These are phyloP conservation scores for Aeminium ludgeri DNA, from an alignment of 495 filamentous ascomycete species.

Conservation along the genomic window DNA sequence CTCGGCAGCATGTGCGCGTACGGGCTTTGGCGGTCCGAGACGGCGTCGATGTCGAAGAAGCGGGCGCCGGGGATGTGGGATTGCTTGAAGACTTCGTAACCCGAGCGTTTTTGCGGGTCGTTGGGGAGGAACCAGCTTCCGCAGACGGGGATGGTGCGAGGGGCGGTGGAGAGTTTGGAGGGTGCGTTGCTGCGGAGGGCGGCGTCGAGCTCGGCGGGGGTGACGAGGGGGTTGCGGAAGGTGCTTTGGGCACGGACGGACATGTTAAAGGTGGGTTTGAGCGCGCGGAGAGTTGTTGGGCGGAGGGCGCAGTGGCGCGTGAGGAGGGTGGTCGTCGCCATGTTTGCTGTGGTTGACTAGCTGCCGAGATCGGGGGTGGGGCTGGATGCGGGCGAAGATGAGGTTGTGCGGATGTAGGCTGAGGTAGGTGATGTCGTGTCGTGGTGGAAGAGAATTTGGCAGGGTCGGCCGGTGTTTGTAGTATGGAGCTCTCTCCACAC, in stretches of 20 bases:
- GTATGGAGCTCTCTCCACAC: too few species aligned
- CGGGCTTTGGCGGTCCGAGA: slow-evolving; percentile 70
- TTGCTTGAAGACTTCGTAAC: slow-evolving; percentile 55
- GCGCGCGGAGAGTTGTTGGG: too few species aligned
- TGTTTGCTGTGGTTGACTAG: too few species aligned
- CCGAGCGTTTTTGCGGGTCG: slow-evolving; percentile 56
- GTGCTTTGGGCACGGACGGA: slow-evolving; percentile 21
- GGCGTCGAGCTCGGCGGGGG: slow-evolving; percentile 60
- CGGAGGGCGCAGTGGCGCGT: too few species aligned
- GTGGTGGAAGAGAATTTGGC: too few species aligned
- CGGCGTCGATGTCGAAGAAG: slow-evolving; percentile 91
- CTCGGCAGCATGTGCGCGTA: slow-evolving; percentile 96
- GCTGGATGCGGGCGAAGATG: too few species aligned
- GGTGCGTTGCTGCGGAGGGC: slow-evolving; percentile 63
- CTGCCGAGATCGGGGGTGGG: too few species aligned
- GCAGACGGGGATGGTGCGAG: slow-evolving; percentile 72
- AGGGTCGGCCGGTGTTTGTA: too few species aligned
- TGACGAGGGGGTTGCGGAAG: slow-evolving; percentile 64
- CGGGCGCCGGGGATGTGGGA: slow-evolving; percentile 68
- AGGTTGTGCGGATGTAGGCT: too few species aligned
- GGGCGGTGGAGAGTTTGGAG: slow-evolving; percentile 54
- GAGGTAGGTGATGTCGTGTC: too few species aligned
- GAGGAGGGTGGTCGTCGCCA: too few species aligned
- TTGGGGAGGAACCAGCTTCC: slow-evolving; percentile 95
- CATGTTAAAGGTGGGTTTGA: slow-evolving; percentile 3